Conservation (phyloP, 108 stramenopile species). For the Fistulifera solaris region DNA sequence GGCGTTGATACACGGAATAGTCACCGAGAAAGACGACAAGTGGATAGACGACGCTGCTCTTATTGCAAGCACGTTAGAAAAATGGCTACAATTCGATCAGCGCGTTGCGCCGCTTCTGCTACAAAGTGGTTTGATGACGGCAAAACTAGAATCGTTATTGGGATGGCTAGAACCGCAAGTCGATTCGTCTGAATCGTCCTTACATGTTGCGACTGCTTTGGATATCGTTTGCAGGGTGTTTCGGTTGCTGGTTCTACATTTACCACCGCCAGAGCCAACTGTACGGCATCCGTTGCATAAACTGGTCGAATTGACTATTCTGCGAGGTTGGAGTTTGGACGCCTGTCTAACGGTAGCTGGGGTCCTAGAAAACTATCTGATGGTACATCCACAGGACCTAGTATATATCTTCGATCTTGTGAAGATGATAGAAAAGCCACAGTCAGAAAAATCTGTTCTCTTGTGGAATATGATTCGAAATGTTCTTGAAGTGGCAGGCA, state of each 20-base stretch:
- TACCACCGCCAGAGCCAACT: neutral
- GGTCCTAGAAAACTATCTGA: too few relatives aligned
- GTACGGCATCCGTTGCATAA: constrained; percentile 7
- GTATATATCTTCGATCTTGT: too few relatives aligned
- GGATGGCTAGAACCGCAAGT: neutral
- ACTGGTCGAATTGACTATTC: neutral
- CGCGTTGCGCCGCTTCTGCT: constrained; percentile 63
- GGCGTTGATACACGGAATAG: constrained; percentile 61
- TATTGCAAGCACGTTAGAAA: constrained; percentile 78
- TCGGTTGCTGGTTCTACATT: constrained; percentile 34
- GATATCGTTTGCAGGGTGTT: constrained; percentile 33
- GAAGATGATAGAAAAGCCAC: too few relatives aligned
- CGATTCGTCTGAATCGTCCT: neutral
- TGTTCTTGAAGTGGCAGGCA: too few relatives aligned
- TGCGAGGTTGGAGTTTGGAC: too few relatives aligned
- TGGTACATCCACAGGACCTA: too few relatives aligned
- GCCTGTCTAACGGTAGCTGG: too few relatives aligned
- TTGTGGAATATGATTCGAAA: too few relatives aligned
- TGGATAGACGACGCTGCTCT: constrained; percentile 61
- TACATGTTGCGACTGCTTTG: constrained; percentile 32
- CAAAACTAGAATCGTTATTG: neutral
- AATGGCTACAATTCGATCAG: constrained; percentile 83
- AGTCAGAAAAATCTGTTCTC: too few relatives aligned
- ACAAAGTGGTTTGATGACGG: constrained; percentile 34
- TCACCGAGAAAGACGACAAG: constrained; percentile 31